These are phyloP conservation scores for Elongisporangium undulatum DNA, from an alignment of 352 stramenopile species.

Conservation along the genomic window DNA sequence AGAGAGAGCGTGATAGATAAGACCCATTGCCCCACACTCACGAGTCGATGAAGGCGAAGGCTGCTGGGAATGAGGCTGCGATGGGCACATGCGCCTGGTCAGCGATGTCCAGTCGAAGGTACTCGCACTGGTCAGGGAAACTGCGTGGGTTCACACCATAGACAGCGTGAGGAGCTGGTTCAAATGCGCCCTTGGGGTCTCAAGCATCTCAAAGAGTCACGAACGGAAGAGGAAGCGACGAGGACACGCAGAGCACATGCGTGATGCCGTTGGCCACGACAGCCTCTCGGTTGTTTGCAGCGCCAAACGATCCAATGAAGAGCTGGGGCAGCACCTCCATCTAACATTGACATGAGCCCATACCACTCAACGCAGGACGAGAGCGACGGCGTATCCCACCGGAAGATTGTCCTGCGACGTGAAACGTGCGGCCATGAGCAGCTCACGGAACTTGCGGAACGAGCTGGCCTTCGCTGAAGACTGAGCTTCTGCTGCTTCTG, in stretches of 20 bases:
- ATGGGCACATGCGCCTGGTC: constrained; percentile 41
- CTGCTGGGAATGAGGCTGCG: constrained; percentile 32
- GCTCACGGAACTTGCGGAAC: constrained; percentile 60
- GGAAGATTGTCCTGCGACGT: constrained; percentile 34
- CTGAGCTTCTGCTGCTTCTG: neutral
- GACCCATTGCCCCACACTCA: too few species aligned
- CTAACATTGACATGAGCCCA: constrained; percentile 2
- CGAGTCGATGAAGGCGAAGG: constrained; percentile 59
- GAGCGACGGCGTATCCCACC: constrained; percentile 11
- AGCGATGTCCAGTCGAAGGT: constrained; percentile 43
- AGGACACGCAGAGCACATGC: constrained; percentile 56
- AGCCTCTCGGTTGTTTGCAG: constrained; percentile 40
- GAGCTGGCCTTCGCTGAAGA: neutral
- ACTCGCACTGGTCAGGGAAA: constrained; percentile 48
- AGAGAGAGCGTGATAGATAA: too few species aligned
- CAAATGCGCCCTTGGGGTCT: neutral
- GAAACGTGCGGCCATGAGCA: constrained; percentile 52
- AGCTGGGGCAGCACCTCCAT: constrained; percentile 32
- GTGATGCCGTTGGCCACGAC: constrained; percentile 38
- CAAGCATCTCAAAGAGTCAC: neutral
- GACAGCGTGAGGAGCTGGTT: neutral
- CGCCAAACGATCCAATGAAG: constrained; percentile 68
- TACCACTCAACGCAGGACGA: neutral
- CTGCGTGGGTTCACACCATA: constrained; percentile 4
- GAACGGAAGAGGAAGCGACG: constrained; percentile 32